Evolutionary conservation across 2,329 filamentous ascomycete species (phyloP).

Genomic region (Colletotrichum sp.): DNA sequence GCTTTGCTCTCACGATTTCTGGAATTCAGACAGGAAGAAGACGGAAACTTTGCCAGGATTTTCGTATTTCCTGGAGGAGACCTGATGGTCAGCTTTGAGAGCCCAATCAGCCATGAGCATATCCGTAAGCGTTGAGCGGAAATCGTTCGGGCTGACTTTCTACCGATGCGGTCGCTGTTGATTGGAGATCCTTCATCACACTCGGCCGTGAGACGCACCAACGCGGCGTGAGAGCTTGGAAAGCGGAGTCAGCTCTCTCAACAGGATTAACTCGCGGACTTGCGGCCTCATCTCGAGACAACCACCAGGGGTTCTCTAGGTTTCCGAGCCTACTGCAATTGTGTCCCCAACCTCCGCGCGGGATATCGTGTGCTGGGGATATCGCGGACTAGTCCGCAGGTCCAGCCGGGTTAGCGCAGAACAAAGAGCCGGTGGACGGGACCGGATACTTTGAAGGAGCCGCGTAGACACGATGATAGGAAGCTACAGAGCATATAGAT

Average conservation of each 20-base stretch:
- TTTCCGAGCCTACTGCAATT: background rate
- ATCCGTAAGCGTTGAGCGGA: background rate
- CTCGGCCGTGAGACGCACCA: background rate
- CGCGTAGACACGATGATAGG: background rate
- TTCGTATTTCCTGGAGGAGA: background rate
- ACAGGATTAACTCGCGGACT: background rate
- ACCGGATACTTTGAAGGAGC: background rate
- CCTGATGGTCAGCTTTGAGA: background rate
- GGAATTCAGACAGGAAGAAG: background rate
- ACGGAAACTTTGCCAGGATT: background rate
- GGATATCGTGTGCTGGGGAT: background rate
- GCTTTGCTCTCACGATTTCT: background rate
- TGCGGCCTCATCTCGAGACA: background rate
- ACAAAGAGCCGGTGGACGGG: background rate
- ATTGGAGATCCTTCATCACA: background rate
- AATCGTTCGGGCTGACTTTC: background rate
- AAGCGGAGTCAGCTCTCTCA: background rate
- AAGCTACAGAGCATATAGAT: background rate
- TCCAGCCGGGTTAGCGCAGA: background rate
- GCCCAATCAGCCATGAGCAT: background rate
- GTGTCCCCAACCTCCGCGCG: background rate
- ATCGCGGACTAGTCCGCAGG: background rate
- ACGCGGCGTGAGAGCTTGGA: background rate
- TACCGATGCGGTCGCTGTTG: background rate
- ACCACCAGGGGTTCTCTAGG: background rate